Evolutionary conservation across 306 rosid species (phyloP).

Genomic region (Hippophae gyantsensis): DNA sequence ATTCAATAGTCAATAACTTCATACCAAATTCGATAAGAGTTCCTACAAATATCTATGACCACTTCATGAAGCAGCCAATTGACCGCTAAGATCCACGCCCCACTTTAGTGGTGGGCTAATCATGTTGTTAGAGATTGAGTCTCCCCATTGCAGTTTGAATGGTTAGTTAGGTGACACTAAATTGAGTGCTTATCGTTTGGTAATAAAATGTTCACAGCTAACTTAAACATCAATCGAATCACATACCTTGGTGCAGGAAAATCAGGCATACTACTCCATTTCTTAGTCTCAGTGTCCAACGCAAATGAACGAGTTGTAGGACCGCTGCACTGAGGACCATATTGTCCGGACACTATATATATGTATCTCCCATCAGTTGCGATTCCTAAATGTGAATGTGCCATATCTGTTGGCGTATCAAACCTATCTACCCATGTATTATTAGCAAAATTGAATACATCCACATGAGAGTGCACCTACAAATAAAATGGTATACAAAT

Average conservation of each 20-base stretch:
- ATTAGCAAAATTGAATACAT: constrained; percentile 50
- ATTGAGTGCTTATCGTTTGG: not conserved
- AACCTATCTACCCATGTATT: constrained; percentile 54
- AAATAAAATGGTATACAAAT: constrained; percentile 7
- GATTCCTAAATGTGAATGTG: constrained; percentile 78
- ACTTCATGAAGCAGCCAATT: too few relatives aligned
- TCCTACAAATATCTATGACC: too few relatives aligned
- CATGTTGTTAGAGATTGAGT: too few relatives aligned
- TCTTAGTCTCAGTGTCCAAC: constrained; percentile 60
- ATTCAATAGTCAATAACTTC: too few relatives aligned
- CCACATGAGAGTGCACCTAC: constrained; percentile 85
- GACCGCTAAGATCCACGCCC: too few relatives aligned
- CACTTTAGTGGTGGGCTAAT: too few relatives aligned
- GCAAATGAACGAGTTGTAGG: constrained; percentile 48
- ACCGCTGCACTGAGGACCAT: constrained; percentile 81
- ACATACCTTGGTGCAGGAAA: constrained; percentile 67
- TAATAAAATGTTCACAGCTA: too few relatives aligned
- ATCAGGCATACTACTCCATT: constrained; percentile 59
- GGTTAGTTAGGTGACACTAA: too few relatives aligned
- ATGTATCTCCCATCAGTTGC: constrained; percentile 80
- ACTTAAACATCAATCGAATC: constrained; percentile 6
- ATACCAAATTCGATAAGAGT: too few relatives aligned
- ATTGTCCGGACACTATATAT: constrained; percentile 71
- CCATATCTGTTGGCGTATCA: constrained; percentile 79
- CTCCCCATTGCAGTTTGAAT: too few relatives aligned